These are phyloP conservation scores for Pythium insidiosum DNA, from an alignment of 352 stramenopile species.

Conservation along the genomic window DNA sequence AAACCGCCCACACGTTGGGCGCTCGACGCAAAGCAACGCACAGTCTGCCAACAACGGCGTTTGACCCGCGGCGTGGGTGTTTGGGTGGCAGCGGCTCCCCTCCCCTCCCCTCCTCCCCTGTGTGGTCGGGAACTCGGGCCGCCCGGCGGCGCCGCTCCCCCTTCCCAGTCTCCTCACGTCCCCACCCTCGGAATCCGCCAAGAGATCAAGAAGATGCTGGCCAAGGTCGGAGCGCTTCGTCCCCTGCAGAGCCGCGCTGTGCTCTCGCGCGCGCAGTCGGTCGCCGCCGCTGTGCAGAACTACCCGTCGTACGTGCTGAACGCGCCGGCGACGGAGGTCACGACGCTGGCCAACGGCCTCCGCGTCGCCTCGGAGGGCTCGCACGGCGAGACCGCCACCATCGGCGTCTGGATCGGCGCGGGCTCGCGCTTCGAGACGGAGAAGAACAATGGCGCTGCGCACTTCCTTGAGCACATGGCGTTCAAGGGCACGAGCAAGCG, in stretches of 20 bases:
- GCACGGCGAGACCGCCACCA: constrained; percentile 96
- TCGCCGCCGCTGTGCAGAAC: constrained; percentile 55
- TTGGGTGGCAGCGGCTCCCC: neutral
- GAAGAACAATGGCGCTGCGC: constrained; percentile 98
- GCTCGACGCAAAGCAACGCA: no score
- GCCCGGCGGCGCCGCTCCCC: constrained; percentile 17
- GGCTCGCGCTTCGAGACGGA: constrained; percentile 97
- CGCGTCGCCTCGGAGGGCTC: constrained; percentile 97
- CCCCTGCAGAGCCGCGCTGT: constrained; percentile 25
- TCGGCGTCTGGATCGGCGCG: constrained; percentile 97
- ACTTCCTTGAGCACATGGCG: constrained; percentile 99
- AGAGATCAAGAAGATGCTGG: no score
- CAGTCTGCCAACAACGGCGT: no score
- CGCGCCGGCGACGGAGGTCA: constrained; percentile 94
- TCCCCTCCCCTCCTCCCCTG: neutral
- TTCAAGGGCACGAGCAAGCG: constrained; percentile 99
- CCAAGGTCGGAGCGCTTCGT: constrained; percentile 45
- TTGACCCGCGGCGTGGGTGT: no score
- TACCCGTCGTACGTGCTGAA: constrained; percentile 90
- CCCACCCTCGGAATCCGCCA: no score
- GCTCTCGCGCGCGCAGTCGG: constrained; percentile 63
- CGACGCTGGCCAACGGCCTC: constrained; percentile 93
- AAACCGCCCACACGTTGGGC: no score
- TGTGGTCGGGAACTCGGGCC: neutral
- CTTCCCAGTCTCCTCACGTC: no score